These are phyloP conservation scores for Calonectria naviculata DNA, from an alignment of 2,329 filamentous ascomycete genomes.

Conservation along the genomic window DNA sequence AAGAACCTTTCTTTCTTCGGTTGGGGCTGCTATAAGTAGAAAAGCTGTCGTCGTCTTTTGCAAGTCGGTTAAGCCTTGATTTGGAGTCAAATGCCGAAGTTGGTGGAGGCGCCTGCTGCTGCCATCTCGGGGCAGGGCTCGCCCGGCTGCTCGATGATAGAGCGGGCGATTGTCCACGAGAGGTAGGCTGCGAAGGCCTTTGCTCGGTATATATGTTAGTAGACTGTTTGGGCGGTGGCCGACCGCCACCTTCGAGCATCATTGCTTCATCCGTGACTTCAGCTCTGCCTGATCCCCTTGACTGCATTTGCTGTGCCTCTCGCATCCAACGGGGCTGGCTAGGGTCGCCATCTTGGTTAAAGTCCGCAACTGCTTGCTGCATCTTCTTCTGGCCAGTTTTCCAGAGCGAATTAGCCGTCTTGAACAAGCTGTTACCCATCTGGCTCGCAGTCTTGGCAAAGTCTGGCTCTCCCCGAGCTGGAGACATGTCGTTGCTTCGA, in stretches of 20 bases:
- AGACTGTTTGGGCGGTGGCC: conserved; percentile 51
- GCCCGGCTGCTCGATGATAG: conserved; percentile 56
- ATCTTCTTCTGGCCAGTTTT: conserved; percentile 94
- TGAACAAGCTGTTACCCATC: conserved; percentile 85
- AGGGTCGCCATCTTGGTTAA: conserved; percentile 77
- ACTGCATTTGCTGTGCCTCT: conserved; percentile 67
- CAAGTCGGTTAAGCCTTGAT: conserved; percentile 76
- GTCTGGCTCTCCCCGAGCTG: conserved; percentile 72
- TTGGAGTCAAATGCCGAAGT: conserved; percentile 46
- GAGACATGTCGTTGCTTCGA: conserved; percentile 64
- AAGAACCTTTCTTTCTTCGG: conserved; percentile 75
- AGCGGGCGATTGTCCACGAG: conserved; percentile 63
- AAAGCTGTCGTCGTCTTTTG: conserved; percentile 81
- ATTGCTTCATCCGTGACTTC: conserved; percentile 78
- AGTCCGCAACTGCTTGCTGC: conserved; percentile 90
- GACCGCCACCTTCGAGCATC: conserved; percentile 77
- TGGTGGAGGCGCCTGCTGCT: conserved; percentile 59
- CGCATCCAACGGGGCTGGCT: conserved; percentile 97
- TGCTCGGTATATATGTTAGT: conserved; percentile 42
- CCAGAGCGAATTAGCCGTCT: conserved; percentile 95
- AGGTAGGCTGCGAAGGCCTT: conserved; percentile 42
- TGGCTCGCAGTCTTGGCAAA: conserved; percentile 84
- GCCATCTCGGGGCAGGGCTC: conserved; percentile 68
- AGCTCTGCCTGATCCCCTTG: conserved; percentile 43
- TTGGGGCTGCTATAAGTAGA: conserved; percentile 91